These are phyloP conservation scores for Aphanomyces stellatus DNA, from an alignment of 352 stramenopile genomes.

Conservation along the genomic window DNA sequence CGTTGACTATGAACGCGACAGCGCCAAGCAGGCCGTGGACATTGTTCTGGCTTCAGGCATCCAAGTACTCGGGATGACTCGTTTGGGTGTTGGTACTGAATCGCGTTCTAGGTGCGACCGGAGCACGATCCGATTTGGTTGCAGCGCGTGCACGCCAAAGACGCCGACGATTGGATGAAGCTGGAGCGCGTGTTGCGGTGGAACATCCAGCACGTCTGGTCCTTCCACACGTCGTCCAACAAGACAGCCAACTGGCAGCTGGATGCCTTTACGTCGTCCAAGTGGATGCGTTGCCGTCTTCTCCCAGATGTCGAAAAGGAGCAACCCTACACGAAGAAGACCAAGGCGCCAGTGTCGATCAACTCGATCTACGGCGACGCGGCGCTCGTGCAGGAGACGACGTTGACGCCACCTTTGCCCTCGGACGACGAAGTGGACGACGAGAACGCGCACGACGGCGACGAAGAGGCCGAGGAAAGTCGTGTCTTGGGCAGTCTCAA, in stretches of 20 bases:
- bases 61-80: neutral
- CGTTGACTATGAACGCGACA: conserved; percentile 54
- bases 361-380: neutral
- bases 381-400: neutral
- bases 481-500: neutral
- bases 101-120: conserved; percentile 4
- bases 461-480: conserved; percentile 34
- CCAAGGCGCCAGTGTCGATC: neutral
- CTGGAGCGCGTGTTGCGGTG: conserved; percentile 67
- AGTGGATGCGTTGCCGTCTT: conserved; percentile 77
- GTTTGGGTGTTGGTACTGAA: too few relatives aligned
- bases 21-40: conserved; percentile 51
- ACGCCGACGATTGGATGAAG: conserved; percentile 83
- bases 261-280: conserved; percentile 80
- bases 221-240: conserved; percentile 10
- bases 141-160: conserved; percentile 72
- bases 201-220: conserved; percentile 74
- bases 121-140: conserved; percentile 55
- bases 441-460: conserved; percentile 38
- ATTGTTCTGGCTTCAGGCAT: conserved; percentile 17
- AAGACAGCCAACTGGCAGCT: conserved; percentile 47
- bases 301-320: conserved; percentile 35
- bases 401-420: neutral
- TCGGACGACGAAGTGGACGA: conserved; percentile 16
- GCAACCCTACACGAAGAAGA: conserved; percentile 16